These are phyloP conservation scores for Dacryopinax spathularia DNA, from an alignment of 768 basidiomycete genomes.

Conservation along the genomic window DNA sequence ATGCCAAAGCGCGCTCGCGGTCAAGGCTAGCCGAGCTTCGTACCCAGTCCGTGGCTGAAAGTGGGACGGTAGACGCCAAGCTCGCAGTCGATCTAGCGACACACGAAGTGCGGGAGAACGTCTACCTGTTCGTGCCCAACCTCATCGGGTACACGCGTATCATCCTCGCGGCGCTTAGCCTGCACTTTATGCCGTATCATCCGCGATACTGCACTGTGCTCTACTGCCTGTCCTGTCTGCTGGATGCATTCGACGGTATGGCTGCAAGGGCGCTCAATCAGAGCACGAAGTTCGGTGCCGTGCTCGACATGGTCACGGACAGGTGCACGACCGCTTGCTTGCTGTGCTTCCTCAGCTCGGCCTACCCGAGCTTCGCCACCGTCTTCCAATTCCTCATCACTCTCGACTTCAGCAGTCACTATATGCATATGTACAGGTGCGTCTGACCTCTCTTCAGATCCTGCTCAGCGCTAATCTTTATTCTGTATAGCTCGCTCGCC, in stretches of 20 bases:
- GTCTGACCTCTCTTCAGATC: conserved; percentile 13
- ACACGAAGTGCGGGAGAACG: conserved; percentile 79
- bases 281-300: conserved; percentile 92
- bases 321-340: conserved; percentile 95
- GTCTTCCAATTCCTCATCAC: conserved; percentile 91
- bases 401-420: conserved; percentile 94
- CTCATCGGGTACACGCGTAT: conserved; percentile 90
- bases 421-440: conserved; percentile 99
- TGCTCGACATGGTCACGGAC: conserved; percentile 98
- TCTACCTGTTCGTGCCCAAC: conserved; percentile 94
- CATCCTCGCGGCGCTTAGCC: conserved; percentile 72
- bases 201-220: conserved; percentile 82
- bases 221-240: conserved; percentile 78
- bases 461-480: not conserved
- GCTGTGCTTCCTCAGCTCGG: conserved; percentile 82
- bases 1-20: not conserved
- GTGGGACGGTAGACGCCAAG: conserved; percentile 47
- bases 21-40: not conserved
- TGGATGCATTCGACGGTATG: conserved; percentile 91
- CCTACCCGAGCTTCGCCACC: conserved; percentile 72
- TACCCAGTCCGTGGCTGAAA: not conserved
- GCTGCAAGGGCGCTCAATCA: conserved; percentile 80
- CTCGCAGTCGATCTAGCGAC: conserved; percentile 78
- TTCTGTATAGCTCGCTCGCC: conserved; percentile 64
- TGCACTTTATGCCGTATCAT: conserved; percentile 90